These are phyloP conservation scores for Globisporangium lucens DNA, from an alignment of 352 stramenopile genomes.

Conservation along the genomic window DNA sequence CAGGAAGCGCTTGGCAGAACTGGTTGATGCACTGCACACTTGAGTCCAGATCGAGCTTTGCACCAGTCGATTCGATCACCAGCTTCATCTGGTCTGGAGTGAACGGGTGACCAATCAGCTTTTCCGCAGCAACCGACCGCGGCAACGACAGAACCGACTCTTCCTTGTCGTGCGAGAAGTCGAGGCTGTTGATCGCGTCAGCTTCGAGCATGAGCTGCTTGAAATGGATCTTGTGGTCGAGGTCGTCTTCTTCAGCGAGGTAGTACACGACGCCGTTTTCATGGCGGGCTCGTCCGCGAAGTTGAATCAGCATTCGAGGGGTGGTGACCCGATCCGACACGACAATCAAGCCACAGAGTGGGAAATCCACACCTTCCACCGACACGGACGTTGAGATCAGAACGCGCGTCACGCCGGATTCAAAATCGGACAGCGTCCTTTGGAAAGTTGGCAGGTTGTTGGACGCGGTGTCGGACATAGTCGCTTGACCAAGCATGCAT, in stretches of 20 bases:
- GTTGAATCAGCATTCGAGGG: constrained; percentile 65
- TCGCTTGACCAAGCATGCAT: constrained; percentile 61
- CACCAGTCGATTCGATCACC: constrained; percentile 50
- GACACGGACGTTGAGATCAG: constrained; percentile 79
- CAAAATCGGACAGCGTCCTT: constrained; percentile 49
- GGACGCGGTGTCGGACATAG: constrained; percentile 50
- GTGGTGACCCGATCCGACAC: constrained; percentile 54
- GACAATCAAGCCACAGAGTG: constrained; percentile 63
- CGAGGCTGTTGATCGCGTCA: constrained; percentile 53
- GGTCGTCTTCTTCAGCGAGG: constrained; percentile 49
- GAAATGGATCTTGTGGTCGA: constrained; percentile 45
- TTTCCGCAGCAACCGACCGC: constrained; percentile 36
- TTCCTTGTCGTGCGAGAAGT: constrained; percentile 65
- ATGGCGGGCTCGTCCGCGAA: constrained; percentile 70
- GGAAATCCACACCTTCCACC: constrained; percentile 78
- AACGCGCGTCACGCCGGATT: constrained; percentile 47
- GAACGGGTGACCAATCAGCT: constrained; percentile 31
- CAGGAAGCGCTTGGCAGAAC: constrained; percentile 74
- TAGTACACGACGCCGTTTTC: constrained; percentile 78
- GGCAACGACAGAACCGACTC: constrained; percentile 58
- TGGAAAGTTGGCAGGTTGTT: constrained; percentile 61
- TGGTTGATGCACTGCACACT: constrained; percentile 71
- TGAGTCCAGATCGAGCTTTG: constrained; percentile 70
- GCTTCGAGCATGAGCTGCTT: constrained; percentile 39
- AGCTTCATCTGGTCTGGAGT: constrained; percentile 31